phyloP scores from a whole-genome alignment of 768 basidiomycete species.

The Vararia minispora region DNA sequence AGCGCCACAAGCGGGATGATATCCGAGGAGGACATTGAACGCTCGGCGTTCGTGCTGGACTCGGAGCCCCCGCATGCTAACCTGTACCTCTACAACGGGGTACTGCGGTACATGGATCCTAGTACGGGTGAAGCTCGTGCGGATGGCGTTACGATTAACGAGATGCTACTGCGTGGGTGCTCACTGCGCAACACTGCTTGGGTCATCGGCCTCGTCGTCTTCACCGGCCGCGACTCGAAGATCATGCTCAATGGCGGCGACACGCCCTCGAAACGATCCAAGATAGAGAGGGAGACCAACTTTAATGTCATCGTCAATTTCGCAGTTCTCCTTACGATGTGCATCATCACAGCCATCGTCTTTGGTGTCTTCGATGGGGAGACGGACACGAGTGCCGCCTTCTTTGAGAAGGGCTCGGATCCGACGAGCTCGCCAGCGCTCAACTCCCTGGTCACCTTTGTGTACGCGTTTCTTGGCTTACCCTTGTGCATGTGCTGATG shows the following conservation, averaged over 20 bases:
- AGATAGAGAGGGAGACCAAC: conserved; percentile 97
- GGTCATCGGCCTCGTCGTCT: conserved; percentile 90
- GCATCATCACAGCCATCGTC: conserved; percentile 61
- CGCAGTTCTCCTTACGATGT: conserved; percentile 64
- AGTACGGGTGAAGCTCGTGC: conserved; percentile 39
- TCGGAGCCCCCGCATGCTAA: conserved; percentile 93
- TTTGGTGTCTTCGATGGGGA: conserved; percentile 60
- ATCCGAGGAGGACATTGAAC: conserved; percentile 86
- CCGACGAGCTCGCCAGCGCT: conserved; percentile 49
- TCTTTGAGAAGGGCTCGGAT: conserved; percentile 60
- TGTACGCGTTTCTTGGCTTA: conserved; percentile 39
- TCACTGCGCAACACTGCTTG: conserved; percentile 82
- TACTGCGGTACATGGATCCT: conserved; percentile 62
- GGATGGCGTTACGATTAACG: conserved; percentile 80
- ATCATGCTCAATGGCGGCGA: conserved; percentile 88
- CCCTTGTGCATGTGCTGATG: conserved; percentile 1
- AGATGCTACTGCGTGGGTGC: conserved; percentile 86
- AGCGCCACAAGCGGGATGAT: conserved; percentile 63
- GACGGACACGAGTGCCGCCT: conserved; percentile 50
- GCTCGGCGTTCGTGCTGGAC: conserved; percentile 78
- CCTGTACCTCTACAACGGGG: conserved; percentile 82
- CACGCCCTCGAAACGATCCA: conserved; percentile 92
- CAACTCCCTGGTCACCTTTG: conserved; percentile 83
- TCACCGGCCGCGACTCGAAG: conserved; percentile 88
- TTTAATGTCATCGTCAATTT: conserved; percentile 98